Conservation (phyloP, 805 yeast species). For the Candida boleticola region DNA sequence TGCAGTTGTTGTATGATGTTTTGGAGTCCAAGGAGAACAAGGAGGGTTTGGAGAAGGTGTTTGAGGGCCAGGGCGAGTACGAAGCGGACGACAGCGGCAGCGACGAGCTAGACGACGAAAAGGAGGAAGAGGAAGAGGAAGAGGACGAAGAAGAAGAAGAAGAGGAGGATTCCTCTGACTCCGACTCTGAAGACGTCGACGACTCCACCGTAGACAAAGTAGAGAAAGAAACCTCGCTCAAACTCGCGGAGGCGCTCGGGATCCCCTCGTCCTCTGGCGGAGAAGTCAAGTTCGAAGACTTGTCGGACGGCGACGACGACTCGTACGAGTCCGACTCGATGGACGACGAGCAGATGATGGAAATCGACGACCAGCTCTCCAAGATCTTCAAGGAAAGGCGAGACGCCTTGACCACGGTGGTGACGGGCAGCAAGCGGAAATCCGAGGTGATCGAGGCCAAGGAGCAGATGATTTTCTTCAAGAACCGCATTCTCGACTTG, state of each 20-base stretch:
- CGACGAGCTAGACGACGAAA: constrained; percentile 30
- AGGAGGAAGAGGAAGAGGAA: constrained; percentile 21
- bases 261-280: constrained; percentile 48
- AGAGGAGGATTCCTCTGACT: constrained; percentile 13
- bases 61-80: constrained; percentile 54
- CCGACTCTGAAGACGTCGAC: constrained; percentile 11
- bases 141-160: constrained; percentile 24
- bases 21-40: constrained; percentile 66
- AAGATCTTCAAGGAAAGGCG: constrained; percentile 82
- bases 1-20: constrained; percentile 35
- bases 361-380: constrained; percentile 80
- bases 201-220: constrained; percentile 14
- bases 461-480: constrained; percentile 75
- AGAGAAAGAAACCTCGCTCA: constrained; percentile 52
- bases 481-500: constrained; percentile 74
- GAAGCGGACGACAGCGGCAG: constrained; percentile 22
- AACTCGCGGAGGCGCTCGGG: constrained; percentile 71
- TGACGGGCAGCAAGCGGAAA: constrained; percentile 65
- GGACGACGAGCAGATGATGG: constrained; percentile 98
- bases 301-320: constrained; percentile 46
- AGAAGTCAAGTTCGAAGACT: constrained; percentile 43
- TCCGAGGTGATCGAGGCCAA: constrained; percentile 75
- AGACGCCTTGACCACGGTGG: constrained; percentile 51
- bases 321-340: constrained; percentile 68
- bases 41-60: constrained; percentile 74